Evolutionary conservation across 2,329 filamentous ascomycete genomes (phyloP).

Genomic region (Uncinocarpus reesii): DNA sequence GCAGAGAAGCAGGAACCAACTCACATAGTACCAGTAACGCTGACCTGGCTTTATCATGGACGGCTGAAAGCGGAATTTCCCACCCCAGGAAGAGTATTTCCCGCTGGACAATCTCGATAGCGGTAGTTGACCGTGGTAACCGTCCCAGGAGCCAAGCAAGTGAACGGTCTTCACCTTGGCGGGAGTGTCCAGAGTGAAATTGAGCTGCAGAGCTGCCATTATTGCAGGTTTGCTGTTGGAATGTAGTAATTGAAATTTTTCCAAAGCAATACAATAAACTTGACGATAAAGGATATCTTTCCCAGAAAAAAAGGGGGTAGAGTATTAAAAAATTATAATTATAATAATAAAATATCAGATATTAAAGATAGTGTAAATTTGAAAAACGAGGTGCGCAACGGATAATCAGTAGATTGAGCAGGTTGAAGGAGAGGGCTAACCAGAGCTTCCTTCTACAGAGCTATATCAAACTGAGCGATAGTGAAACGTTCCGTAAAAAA

Average conservation of each 20-base stretch:
- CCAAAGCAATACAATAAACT: constrained; percentile 5
- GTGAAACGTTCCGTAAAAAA: background rate
- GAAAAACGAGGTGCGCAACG: background rate
- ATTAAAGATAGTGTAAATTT: background rate
- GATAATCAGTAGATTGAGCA: background rate
- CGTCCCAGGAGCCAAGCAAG: constrained; percentile 95
- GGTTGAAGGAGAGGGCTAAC: background rate
- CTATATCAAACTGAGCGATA: background rate
- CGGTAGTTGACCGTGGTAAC: constrained; percentile 87
- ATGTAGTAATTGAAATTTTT: background rate
- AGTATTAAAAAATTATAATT: constrained; percentile 5
- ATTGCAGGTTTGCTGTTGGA: constrained; percentile 14
- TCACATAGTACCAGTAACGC: constrained; percentile 96
- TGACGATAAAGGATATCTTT: background rate
- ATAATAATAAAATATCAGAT: background rate
- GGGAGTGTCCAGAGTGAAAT: constrained; percentile 92
- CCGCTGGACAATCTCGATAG: constrained; percentile 77
- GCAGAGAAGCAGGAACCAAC: constrained; percentile 19
- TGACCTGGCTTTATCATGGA: constrained; percentile 74
- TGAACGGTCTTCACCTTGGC: constrained; percentile 96
- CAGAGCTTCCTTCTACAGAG: background rate
- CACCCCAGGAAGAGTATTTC: constrained; percentile 88
- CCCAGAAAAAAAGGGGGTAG: background rate
- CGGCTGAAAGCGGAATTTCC: constrained; percentile 91
- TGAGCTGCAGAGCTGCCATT: constrained; percentile 89